These are phyloP conservation scores for Phytophthora melonis DNA, from an alignment of 352 stramenopile genomes.

Conservation along the genomic window DNA sequence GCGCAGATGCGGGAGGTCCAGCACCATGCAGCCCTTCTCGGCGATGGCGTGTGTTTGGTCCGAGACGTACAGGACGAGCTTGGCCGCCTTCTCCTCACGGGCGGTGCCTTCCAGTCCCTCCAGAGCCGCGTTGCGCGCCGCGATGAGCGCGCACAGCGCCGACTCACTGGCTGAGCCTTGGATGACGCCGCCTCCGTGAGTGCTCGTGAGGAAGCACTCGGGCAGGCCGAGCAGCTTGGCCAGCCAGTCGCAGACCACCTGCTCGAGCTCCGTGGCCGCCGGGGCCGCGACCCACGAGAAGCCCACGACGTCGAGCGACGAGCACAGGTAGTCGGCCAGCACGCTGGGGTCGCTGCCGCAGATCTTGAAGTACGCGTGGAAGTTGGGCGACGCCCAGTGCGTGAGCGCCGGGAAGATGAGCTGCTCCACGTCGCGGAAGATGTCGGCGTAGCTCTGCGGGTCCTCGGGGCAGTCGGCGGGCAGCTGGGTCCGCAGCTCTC, in stretches of 20 bases:
- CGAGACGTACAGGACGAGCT: conserved; percentile 71
- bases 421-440: conserved; percentile 66
- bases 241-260: conserved; percentile 79
- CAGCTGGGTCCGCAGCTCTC: conserved; percentile 50
- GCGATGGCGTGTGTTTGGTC: conserved; percentile 79
- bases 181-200: conserved; percentile 70
- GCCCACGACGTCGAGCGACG: conserved; percentile 64
- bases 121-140: conserved; percentile 47
- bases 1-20: conserved; percentile 67
- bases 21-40: conserved; percentile 74
- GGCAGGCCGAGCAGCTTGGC: conserved; percentile 63
- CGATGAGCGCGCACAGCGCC: conserved; percentile 56
- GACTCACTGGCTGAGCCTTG: conserved; percentile 73
- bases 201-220: conserved; percentile 62
- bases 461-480: conserved; percentile 55
- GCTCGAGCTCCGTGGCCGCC: conserved; percentile 74
- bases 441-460: conserved; percentile 63
- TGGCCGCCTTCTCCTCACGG: conserved; percentile 41
- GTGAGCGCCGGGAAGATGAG: conserved; percentile 75
- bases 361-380: conserved; percentile 76
- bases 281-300: conserved; percentile 74
- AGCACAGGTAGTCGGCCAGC: conserved; percentile 63
- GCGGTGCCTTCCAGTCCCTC: conserved; percentile 47
- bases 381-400: conserved; percentile 74
- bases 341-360: conserved; percentile 58